phyloP scores from a whole-genome alignment of 148 eudicot genomes.

The Simmondsia chinensis region DNA sequence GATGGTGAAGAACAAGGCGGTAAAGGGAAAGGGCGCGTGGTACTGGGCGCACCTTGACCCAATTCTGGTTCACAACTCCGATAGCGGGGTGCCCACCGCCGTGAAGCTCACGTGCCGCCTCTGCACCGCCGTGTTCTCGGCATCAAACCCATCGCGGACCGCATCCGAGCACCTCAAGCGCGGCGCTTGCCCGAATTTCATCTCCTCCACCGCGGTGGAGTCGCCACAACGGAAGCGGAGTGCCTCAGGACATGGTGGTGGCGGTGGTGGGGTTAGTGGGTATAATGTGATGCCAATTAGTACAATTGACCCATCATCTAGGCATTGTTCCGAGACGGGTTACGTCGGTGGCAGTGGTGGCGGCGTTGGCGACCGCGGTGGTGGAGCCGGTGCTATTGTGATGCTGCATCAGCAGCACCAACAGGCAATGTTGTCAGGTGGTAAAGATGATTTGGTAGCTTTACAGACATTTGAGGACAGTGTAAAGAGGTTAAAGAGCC shows the following conservation, averaged over 20 bases:
- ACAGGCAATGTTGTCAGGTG: constrained; percentile 52
- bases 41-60: constrained; percentile 95
- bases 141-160: constrained; percentile 88
- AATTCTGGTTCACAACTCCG: constrained; percentile 44
- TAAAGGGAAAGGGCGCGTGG: constrained; percentile 97
- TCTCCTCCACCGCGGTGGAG: constrained; percentile 14
- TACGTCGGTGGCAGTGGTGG: too few relatives aligned
- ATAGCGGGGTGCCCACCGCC: constrained; percentile 55
- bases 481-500: constrained; percentile 76
- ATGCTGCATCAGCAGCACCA: constrained; percentile 22
- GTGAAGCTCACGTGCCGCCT: constrained; percentile 76
- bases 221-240: constrained; percentile 32
- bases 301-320: constrained; percentile 34
- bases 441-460: constrained; percentile 71
- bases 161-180: constrained; percentile 93
- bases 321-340: constrained; percentile 29
- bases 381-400: neutral
- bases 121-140: constrained; percentile 69
- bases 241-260: constrained; percentile 19
- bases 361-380: constrained; percentile 6
- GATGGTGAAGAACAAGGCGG: constrained; percentile 73
- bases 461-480: constrained; percentile 81
- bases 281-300: constrained; percentile 26
- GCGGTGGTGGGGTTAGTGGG: constrained; percentile 8
- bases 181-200: constrained; percentile 88